Evolutionary conservation across 2,329 filamentous ascomycete species (phyloP).

Genomic region (Fusarium nodosum): DNA sequence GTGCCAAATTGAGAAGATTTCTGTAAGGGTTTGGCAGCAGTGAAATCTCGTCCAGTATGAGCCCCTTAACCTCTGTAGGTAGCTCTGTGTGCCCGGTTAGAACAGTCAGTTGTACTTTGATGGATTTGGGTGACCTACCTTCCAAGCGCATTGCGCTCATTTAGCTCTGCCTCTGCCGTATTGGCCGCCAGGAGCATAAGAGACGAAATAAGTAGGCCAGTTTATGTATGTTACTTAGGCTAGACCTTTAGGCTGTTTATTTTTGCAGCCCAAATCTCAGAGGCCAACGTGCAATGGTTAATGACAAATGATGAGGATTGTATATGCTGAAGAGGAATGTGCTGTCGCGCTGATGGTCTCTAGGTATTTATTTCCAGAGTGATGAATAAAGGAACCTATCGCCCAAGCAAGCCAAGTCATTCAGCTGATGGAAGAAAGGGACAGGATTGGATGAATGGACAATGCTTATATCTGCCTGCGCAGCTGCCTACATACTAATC

Average conservation of each 20-base stretch:
- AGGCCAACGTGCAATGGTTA: background rate
- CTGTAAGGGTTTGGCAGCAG: constrained; percentile 17
- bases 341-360: background rate
- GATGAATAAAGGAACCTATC: background rate
- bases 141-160: background rate
- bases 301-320: background rate
- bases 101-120: background rate
- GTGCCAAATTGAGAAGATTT: constrained; percentile 13
- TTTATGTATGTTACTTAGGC: no score
- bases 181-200: no score
- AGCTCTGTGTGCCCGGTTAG: constrained; percentile 24
- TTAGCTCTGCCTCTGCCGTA: no score
- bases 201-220: no score
- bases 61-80: constrained; percentile 27
- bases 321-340: background rate
- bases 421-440: background rate
- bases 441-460: background rate
- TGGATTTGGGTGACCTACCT: background rate
- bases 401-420: background rate
- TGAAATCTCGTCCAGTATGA: constrained; percentile 29
- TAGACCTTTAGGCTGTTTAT: no score
- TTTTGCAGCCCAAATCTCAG: no score
- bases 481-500: background rate
- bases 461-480: constrained; percentile 10
- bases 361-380: background rate